Conservation (phyloP, 768 basidiomycete genomes). For the Termitomyces sp. region DNA sequence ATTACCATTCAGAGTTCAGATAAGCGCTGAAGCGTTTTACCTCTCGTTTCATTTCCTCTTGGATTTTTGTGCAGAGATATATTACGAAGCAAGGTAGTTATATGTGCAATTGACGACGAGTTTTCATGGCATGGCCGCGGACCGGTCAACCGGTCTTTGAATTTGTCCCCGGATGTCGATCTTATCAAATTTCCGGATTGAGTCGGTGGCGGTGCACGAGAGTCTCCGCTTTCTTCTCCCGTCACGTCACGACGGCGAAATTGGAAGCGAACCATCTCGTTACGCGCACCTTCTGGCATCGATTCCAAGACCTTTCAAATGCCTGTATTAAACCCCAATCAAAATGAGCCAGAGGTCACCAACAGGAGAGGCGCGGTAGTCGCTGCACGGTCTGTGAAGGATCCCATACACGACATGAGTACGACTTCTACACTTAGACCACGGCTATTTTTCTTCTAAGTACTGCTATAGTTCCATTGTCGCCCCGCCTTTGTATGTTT, state of each 20-base stretch:
- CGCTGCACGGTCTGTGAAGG: slow-evolving; percentile 2
- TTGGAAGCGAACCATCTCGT: neutral
- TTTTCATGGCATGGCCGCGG: too few species aligned
- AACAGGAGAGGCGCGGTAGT: neutral
- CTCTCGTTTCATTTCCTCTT: too few species aligned
- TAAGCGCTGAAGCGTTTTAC: too few species aligned
- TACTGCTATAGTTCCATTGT: slow-evolving; percentile 29
- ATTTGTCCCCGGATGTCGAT: too few species aligned
- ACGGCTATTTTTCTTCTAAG: neutral
- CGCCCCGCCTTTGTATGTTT: slow-evolving; percentile 31
- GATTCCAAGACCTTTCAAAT: neutral
- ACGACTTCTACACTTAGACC: neutral
- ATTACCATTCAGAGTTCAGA: too few species aligned
- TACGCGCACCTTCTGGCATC: neutral
- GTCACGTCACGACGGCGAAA: neutral
- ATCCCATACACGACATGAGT: slow-evolving; percentile 6
- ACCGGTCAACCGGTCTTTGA: too few species aligned
- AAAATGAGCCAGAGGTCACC: neutral
- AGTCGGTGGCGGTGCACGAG: neutral
- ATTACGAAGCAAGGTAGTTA: too few species aligned
- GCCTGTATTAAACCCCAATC: neutral
- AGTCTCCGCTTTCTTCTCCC: neutral
- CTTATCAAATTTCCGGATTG: neutral
- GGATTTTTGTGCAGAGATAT: too few species aligned
- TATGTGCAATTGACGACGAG: too few species aligned